Evolutionary conservation across 495 filamentous ascomycete genomes (phyloP).

Genomic region (Aspergillus ostianus): DNA sequence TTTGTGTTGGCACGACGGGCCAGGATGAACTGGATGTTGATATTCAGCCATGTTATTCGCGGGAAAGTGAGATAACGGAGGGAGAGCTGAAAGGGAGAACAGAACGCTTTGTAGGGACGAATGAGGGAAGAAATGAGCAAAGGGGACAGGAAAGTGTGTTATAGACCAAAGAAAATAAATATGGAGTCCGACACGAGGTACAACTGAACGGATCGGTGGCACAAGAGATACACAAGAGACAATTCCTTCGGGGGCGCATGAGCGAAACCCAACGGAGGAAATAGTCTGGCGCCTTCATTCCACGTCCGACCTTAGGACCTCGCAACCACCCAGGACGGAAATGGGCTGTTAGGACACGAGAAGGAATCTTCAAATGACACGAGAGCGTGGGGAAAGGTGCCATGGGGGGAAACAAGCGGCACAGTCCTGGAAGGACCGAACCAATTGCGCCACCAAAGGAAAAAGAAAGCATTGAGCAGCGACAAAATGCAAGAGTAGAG

Average conservation of each 20-base stretch:
- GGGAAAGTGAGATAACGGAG: background rate
- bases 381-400: constrained; percentile 13
- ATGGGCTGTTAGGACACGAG: constrained; percentile 4
- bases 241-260: background rate
- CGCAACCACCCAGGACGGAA: constrained; percentile 11
- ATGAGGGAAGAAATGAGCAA: background rate
- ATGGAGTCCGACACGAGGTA: background rate
- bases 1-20: constrained; percentile 10
- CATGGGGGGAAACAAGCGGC: constrained; percentile 11
- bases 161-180: background rate
- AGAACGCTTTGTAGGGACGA: background rate
- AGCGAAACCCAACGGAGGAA: background rate
- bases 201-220: background rate
- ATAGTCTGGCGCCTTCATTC: constrained; percentile 5
- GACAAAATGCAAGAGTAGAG: constrained; percentile 2
- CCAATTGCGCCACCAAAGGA: constrained; percentile 4
- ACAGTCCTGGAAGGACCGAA: constrained; percentile 9
- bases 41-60: constrained; percentile 26
- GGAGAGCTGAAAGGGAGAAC: background rate
- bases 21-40: constrained; percentile 22
- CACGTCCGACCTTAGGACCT: constrained; percentile 10
- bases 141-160: background rate
- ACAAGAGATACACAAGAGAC: constrained; percentile 1
- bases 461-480: constrained; percentile 1
- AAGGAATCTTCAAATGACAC: background rate